phyloP scores from a whole-genome alignment of 2,329 filamentous ascomycete species.

The Thermoascus crustaceus region DNA sequence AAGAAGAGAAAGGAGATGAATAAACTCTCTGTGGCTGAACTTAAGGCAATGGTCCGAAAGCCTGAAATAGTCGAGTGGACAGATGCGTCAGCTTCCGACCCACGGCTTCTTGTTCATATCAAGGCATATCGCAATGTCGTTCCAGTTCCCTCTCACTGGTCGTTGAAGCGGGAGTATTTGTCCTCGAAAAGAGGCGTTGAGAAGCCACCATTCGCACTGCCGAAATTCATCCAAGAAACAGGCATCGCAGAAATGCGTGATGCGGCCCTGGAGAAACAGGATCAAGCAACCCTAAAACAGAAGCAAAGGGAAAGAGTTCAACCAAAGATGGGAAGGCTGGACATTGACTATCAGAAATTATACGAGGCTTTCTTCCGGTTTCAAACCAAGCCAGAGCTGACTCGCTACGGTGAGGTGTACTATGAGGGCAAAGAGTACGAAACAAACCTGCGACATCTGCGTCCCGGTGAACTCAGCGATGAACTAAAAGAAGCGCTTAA shows the following conservation, averaged over 20 bases:
- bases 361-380: constrained; percentile 98
- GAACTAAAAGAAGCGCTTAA: constrained; percentile 85
- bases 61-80: constrained; percentile 98
- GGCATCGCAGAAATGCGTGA: constrained; percentile 98
- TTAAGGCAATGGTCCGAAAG: constrained; percentile 83
- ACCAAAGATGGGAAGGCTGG: constrained; percentile 92
- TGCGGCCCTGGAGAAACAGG: constrained; percentile 90
- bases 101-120: constrained; percentile 81
- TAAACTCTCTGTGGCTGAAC: constrained; percentile 87
- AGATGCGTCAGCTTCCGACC: constrained; percentile 84
- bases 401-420: constrained; percentile 96
- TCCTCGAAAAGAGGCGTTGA: constrained; percentile 96
- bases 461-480: constrained; percentile 83
- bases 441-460: constrained; percentile 82
- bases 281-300: constrained; percentile 83
- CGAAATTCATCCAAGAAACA: constrained; percentile 94
- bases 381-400: constrained; percentile 90
- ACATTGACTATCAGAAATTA: constrained; percentile 96
- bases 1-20: constrained; percentile 88
- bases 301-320: constrained; percentile 90
- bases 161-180: constrained; percentile 89
- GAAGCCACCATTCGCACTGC: constrained; percentile 84
- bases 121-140: constrained; percentile 94
- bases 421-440: constrained; percentile 99
- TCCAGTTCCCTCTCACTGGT: constrained; percentile 90